phyloP scores from a whole-genome alignment of 768 basidiomycete species.

The Russula virescens region DNA sequence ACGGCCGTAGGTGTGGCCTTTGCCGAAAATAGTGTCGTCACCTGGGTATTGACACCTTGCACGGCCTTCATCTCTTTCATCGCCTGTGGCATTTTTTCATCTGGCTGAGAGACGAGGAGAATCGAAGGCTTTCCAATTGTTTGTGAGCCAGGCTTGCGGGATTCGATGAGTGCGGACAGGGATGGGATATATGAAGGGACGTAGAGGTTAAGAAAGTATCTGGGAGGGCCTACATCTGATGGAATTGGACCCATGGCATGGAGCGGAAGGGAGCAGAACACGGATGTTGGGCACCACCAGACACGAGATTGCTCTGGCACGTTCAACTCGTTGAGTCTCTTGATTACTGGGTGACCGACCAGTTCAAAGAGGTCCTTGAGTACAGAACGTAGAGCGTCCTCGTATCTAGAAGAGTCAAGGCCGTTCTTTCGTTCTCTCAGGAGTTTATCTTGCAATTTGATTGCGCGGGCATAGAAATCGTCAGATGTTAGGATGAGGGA shows the following conservation, averaged over 20 bases:
- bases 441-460: not conserved
- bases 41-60: not conserved
- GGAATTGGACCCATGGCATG: conserved; percentile 5
- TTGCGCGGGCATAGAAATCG: not conserved
- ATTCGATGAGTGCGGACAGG: no score
- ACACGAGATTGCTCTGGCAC: no score
- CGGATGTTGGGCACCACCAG: no score
- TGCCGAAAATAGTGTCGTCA: not conserved
- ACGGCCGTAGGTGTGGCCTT: not conserved
- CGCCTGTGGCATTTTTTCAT: no score
- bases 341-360: not conserved
- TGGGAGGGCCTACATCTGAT: no score
- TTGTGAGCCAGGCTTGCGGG: no score
- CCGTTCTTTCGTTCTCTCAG: not conserved
- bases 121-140: no score
- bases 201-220: no score
- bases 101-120: not conserved
- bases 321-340: not conserved
- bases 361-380: not conserved
- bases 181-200: conserved; percentile 12
- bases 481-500: conserved; percentile 31
- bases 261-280: conserved; percentile 10
- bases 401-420: not conserved
- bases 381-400: not conserved
- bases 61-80: not conserved